Evolutionary conservation across 306 rosid genomes (phyloP), one percentile per base, ranked within the genome.

Genomic region (Vachellia pachyceras): DNA sequence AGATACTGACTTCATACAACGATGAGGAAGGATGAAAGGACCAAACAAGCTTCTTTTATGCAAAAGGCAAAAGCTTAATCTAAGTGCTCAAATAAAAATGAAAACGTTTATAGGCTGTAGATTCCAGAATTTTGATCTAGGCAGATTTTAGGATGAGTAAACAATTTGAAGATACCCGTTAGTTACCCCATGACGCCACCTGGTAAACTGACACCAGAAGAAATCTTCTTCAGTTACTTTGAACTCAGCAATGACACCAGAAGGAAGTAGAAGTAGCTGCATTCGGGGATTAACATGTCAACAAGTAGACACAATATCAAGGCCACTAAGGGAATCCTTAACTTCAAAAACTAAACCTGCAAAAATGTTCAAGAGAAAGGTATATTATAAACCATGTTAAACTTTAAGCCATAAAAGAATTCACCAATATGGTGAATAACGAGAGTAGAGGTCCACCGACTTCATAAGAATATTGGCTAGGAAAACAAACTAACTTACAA

Each of bases 331-430:
- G 80, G 75, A 85, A 85, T 65, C 69, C 58, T 46, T 72, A 49
- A 79, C 73, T 76, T 50, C 76, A 72, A 77, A 83, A 52, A 39
- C 86, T 73, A 87, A 23, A 76, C 90, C 89, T 85, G 90, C 83
- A 57, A 58, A 73, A 52, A 78, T 10, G 40, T 58, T 47, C 7
- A 41, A 49, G 37, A 20, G 37, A 39, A 60, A 29, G 42, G 11
- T 6, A 41, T 47, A 17, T 14, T 35, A 66, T 29, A 50, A 66
- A 77, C 13, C 69, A 42, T 57, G 52, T 50, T 8, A 39, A 46
- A 3, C 23, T 22, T 35, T 18, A 57, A 46, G 13, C 5, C 13
- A 50, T 41, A 60, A 60, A 18, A 18, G 10, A 5, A 42, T 40
- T 33, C 25, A 78, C 66, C 37, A 69, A 20, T 13, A 0, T 7